Evolutionary conservation across 1,284 basidiomycete species (phyloP).

Genomic region (Ustilago loliicola): DNA sequence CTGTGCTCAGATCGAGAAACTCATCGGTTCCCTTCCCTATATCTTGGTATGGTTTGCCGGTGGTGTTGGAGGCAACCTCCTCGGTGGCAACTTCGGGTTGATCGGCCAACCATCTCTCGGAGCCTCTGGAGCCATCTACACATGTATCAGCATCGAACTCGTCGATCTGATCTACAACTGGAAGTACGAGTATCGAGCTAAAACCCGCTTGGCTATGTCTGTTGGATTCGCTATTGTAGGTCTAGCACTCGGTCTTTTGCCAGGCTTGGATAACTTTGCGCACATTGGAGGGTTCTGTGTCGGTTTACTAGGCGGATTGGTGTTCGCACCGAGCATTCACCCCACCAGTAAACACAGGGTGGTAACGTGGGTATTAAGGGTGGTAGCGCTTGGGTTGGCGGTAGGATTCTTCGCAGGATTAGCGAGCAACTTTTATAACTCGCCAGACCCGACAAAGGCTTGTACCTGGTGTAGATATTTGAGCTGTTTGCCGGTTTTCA

Average conservation of each 20-base stretch:
- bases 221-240: slow-evolving; percentile 86
- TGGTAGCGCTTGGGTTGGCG: slow-evolving; percentile 80
- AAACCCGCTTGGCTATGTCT: slow-evolving; percentile 80
- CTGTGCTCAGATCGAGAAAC: slow-evolving; percentile 78
- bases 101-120: slow-evolving; percentile 92
- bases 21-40: slow-evolving; percentile 80
- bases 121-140: slow-evolving; percentile 90
- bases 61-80: slow-evolving; percentile 81
- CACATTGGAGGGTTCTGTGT: slow-evolving; percentile 72
- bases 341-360: slow-evolving; percentile 79
- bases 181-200: slow-evolving; percentile 75
- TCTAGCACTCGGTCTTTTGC: slow-evolving; percentile 79
- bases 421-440: slow-evolving; percentile 88
- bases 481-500: slow-evolving; percentile 61
- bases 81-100: slow-evolving; percentile 89
- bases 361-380: slow-evolving; percentile 81
- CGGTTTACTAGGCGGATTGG: slow-evolving; percentile 78
- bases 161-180: slow-evolving; percentile 93
- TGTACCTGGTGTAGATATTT: slow-evolving; percentile 84
- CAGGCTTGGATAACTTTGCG: slow-evolving; percentile 72
- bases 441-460: slow-evolving; percentile 76
- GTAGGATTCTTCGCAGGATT: slow-evolving; percentile 86
- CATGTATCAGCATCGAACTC: slow-evolving; percentile 83
- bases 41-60: slow-evolving; percentile 86
- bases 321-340: slow-evolving; percentile 88